A percentile compares a stretch with the other conserved stretches of the same genome.
phyloP scores from a whole-genome alignment of 345 rosid genomes.

The Hypericum perforatum region DNA sequence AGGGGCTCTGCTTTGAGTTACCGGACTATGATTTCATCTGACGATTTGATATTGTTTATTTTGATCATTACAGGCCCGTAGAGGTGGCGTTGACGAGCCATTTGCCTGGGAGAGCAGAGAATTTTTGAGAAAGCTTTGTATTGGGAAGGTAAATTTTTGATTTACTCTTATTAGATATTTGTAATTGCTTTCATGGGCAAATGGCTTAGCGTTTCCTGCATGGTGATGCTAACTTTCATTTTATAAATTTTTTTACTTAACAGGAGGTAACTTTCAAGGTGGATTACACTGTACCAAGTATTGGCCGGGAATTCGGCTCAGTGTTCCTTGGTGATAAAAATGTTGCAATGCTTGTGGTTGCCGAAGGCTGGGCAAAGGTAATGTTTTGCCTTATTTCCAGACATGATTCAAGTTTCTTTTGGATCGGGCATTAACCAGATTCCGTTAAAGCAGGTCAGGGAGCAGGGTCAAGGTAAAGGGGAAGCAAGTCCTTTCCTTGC shows the following conservation, averaged over 20 bases:
- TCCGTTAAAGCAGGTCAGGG: slow-evolving; percentile 55
- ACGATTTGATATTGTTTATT: neutral
- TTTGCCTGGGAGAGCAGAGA: slow-evolving; percentile 98
- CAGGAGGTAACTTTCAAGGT: slow-evolving; percentile 90
- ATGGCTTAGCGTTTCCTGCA: neutral
- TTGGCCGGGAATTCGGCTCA: slow-evolving; percentile 85
- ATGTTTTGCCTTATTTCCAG: slow-evolving; percentile 1
- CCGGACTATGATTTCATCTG: neutral
- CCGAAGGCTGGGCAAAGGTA: slow-evolving; percentile 95
- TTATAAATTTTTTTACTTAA: slow-evolving; percentile 7
- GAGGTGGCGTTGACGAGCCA: slow-evolving; percentile 86
- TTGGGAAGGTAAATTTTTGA: slow-evolving; percentile 59
- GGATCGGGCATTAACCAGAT: slow-evolving; percentile 4
- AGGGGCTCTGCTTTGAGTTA: neutral
- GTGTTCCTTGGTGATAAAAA: slow-evolving; percentile 78
- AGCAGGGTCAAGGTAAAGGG: slow-evolving; percentile 70
- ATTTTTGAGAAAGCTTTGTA: slow-evolving; percentile 83
- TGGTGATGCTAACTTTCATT: neutral
- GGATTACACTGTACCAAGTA: slow-evolving; percentile 63
- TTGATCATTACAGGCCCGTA: slow-evolving; percentile 50
- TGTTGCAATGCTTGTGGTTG: slow-evolving; percentile 61
- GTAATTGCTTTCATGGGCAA: neutral
- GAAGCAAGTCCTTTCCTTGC: slow-evolving; percentile 74
- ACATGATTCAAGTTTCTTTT: neutral
- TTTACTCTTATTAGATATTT: slow-evolving; percentile 5